These are phyloP conservation scores for Drechslerella stenobrocha DNA, from an alignment of 2,329 filamentous ascomycete genomes.

Conservation along the genomic window DNA sequence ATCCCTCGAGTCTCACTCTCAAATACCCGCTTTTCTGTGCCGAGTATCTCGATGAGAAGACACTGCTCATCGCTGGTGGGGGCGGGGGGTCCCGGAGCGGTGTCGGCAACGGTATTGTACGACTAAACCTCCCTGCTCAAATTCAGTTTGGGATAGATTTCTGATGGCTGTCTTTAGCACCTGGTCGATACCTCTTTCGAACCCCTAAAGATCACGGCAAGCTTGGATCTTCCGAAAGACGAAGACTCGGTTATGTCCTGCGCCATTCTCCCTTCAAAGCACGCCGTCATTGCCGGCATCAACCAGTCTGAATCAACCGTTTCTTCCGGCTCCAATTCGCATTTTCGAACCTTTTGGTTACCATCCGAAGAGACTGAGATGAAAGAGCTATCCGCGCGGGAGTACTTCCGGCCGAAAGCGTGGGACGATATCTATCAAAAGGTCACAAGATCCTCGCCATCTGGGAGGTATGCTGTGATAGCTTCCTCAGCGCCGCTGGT, in stretches of 20 bases:
- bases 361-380: slow-evolving; percentile 36
- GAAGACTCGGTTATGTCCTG: slow-evolving; percentile 53
- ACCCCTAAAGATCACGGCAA: slow-evolving; percentile 34
- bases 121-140: slow-evolving; percentile 9
- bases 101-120: slow-evolving; percentile 53
- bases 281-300: slow-evolving; percentile 49
- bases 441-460: slow-evolving; percentile 32
- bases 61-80: slow-evolving; percentile 52
- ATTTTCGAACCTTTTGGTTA: slow-evolving; percentile 52
- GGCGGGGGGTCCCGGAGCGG: slow-evolving; percentile 53
- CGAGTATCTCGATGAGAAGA: slow-evolving; percentile 51
- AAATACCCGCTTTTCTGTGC: slow-evolving; percentile 52
- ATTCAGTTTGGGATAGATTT: not conserved
- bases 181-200: slow-evolving; percentile 38
- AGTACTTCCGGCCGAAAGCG: slow-evolving; percentile 42
- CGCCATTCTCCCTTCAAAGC: slow-evolving; percentile 39
- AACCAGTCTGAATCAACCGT: slow-evolving; percentile 47
- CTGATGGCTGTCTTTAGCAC: slow-evolving; percentile 7
- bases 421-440: slow-evolving; percentile 47
- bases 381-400: slow-evolving; percentile 44
- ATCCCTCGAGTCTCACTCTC: slow-evolving; percentile 52
- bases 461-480: slow-evolving; percentile 48
- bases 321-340: slow-evolving; percentile 49
- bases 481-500: slow-evolving; percentile 39
- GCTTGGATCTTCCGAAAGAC: slow-evolving; percentile 49